Evolutionary conservation across 1,139 yeast species (phyloP), one percentile per base, ranked within the genome.

Genomic region (Blastobotrys ciferrii): DNA sequence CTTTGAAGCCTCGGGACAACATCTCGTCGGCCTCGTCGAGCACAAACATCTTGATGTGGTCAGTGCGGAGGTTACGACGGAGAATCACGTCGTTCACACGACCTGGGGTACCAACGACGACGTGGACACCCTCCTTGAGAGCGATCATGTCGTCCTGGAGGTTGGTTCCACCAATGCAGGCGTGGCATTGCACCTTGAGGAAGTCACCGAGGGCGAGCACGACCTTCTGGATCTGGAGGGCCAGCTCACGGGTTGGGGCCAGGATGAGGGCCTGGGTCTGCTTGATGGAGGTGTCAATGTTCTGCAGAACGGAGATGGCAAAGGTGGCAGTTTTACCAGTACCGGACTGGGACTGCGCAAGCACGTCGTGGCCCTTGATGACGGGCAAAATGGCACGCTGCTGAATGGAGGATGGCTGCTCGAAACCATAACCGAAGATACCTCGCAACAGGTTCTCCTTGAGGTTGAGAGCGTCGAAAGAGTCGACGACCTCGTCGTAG

Each of bases 301-400:
- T 88, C 65, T 91, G 89, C 48, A 92, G 72, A 84, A 87, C 84
- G 9, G 96, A 96, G 50, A 92, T 88, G 13, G 96, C 78, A 66
- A 92, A 92, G 0, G 98, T 92, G 17, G 98, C 98, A 0, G 98
- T 92, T 67, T 92, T 92, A 63, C 98, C 98, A 1, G 98, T 92
- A 54, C 98, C 98, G 3, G 96, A 87, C 66, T 92, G 98, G 9
- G 98, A 97, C 69, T 92, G 98, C 18, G 98, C 98, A 53, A 92
- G 87, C 2, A 92, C 87, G 66, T 92, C 98, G 60, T 84, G 78
- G 3, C 97, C 98, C 46, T 84, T 78, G 47, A 91, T 88, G 54
- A 91, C 89, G 63, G 91, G 98, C 71, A 86, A 78, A 50, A 92
- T 92, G 32, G 97, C 98, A 59, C 98, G 75, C 39, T 95, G 87